Base-by-base conservation (phyloP, 257 asterid species). In the Linderniella brevidens region DNA sequence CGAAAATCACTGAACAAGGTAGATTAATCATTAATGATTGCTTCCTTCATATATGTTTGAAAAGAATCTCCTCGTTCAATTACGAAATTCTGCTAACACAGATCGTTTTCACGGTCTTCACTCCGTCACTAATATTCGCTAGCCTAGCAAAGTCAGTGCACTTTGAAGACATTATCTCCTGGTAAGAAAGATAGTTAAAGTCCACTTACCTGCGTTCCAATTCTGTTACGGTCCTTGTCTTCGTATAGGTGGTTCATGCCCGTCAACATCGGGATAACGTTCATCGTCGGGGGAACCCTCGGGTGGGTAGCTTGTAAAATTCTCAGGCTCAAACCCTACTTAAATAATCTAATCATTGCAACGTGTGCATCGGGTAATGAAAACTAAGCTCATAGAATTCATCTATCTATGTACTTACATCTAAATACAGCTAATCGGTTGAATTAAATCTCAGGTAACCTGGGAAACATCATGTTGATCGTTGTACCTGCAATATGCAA, bases 161-260 rank as follows among this genome's bases (percentile, higher is more conserved):
- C 17, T 57, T 79, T 35, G 60, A 79, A 48, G 94, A 84, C 64
- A 71, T 84, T 8, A 60, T 77, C 57, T 66, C 83, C 54, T 80
- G 93, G 95, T 82, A 68, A 4, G n/a, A 11, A 44, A 8, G 19
- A 13, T 3, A n/a, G n/a, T 13, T 44, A 3, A 17, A 1, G 14
- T 17, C 48, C 5, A 5, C 13, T 41, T 41, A 7, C 14, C 14
- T 44, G 9, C 19, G 2, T 8, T 17, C 18, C 4, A 9, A 1
- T 13, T 44, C 9, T 39, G 9, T 10, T 39, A 10, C 43, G 9
- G 43, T 3, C 43, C 4, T 9, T 11, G 15, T 39, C 43, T 13
- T 13, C 9, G 12, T 35, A 14, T 13, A 86, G 94, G 94, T 86
- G 97, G 97, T 86, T 82, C 61, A 86, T 86, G 97, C 93, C 94